Percentiles rank a stretch among this genome's conserved stretches.
phyloP scores from a whole-genome alignment of 1,284 basidiomycete species.

The Papiliotrema nemorosa region DNA sequence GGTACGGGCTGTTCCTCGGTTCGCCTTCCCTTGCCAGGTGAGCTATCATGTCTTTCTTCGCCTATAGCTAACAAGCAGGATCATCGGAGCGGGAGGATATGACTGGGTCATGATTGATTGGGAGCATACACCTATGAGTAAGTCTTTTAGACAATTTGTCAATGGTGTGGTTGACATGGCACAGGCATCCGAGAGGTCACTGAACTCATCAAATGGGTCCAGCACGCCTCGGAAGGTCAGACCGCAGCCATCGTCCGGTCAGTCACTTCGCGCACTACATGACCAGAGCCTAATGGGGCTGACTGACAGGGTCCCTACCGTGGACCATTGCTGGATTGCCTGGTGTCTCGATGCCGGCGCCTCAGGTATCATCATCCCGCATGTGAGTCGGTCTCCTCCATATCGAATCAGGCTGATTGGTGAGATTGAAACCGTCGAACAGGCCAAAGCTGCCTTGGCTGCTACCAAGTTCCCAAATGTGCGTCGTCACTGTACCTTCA shows the following conservation, averaged over 20 bases:
- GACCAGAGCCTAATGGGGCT: no score
- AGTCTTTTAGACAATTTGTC: constrained; percentile 3
- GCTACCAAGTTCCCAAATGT: constrained; percentile 18
- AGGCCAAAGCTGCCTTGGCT: constrained; percentile 18
- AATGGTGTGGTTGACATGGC: not conserved
- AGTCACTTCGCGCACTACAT: not conserved
- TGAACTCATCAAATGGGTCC: constrained; percentile 22
- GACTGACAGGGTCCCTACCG: constrained; percentile 17
- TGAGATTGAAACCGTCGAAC: constrained; percentile 23
- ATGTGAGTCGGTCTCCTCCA: constrained; percentile 13
- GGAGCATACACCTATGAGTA: constrained; percentile 27
- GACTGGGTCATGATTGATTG: constrained; percentile 22
- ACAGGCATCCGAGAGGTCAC: constrained; percentile 14
- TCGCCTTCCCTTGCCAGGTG: constrained; percentile 6
- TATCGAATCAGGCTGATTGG: not conserved
- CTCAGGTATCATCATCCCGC: constrained; percentile 24
- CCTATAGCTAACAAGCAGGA: not conserved
- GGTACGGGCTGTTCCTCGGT: constrained; percentile 2
- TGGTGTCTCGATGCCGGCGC: constrained; percentile 29
- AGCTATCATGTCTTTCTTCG: not conserved
- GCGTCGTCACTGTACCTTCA: constrained; percentile 2
- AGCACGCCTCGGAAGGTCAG: constrained; percentile 17
- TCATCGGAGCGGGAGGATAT: constrained; percentile 13
- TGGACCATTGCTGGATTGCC: constrained; percentile 21
- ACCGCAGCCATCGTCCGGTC: constrained; percentile 20